phyloP scores from a whole-genome alignment of 257 asterid genomes.

The Fraxinus cuspidata region DNA sequence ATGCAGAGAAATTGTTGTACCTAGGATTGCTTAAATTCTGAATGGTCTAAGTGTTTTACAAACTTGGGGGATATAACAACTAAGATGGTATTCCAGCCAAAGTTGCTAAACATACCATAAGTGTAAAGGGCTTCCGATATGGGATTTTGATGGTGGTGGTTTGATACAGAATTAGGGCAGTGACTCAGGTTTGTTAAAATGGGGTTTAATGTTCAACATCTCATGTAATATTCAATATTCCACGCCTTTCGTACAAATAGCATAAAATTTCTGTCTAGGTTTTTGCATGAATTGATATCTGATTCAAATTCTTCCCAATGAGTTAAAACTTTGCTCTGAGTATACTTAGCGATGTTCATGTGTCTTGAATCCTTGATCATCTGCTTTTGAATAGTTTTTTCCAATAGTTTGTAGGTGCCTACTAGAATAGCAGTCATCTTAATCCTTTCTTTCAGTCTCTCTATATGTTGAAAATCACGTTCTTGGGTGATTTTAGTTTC shows the following conservation, averaged over 20 bases:
- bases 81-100: neutral
- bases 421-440: neutral
- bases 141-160: neutral
- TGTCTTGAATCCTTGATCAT: conserved; percentile 14
- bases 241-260: neutral
- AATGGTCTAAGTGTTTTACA: neutral
- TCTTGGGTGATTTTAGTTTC: conserved; percentile 57
- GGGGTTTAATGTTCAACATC: neutral
- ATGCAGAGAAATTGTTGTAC: neutral
- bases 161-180: neutral
- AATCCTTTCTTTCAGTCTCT: conserved; percentile 18
- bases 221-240: neutral
- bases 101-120: neutral
- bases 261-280: neutral
- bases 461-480: conserved; percentile 25
- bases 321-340: neutral
- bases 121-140: neutral
- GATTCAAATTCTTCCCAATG: neutral
- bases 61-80: too few relatives aligned
- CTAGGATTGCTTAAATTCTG: neutral
- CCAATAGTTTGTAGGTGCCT: neutral
- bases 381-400: neutral
- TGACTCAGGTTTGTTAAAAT: neutral
- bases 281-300: neutral
- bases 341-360: neutral